Evolutionary conservation across 257 asterid genomes (phyloP), one percentile per base, ranked within the genome.

Genomic region (Solanum pimpinellifolium): DNA sequence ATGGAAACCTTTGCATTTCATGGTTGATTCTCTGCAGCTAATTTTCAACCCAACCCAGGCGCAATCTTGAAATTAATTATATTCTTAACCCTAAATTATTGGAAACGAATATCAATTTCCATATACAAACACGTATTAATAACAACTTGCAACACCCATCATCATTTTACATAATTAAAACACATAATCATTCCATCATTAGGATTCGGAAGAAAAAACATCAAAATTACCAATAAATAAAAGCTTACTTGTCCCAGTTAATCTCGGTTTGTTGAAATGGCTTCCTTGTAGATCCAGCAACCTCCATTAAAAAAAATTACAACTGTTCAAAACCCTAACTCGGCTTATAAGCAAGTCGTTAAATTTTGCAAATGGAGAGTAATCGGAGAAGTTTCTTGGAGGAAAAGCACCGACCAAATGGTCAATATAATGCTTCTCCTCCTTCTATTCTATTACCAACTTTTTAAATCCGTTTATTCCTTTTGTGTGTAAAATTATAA

Each of bases 161-260:
- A 85, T 85, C 21, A 70, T 86, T 49, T 65, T 33, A 59, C 49
- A 27, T 72, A 37, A 6, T 20, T 70, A 20, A 39, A 69, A 47
- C 68, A 52, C 66, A 86, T n/a, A 78, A 46, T 46, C 84, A 46
- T 78, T 46, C 27, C 20, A 78, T 25, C 84, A 78, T 46, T 46
- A 29, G 6, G 41, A 29, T 78, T 11, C 16, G 16, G 1, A 16
- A n/a, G 8, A 78, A 75, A 39, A 52, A 52, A 4, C 5, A 77
- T 46, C 15, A 78, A 78, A 25, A 78, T 46, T 60, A 78, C 18
- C 60, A 33, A 11, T 1, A 72, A 83, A 60, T 29, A 60, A 60
- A 39, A 86, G 87, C 95, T 93, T 90, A 96, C 99, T 94, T 92
- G 92, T 95, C 98, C 99, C 98, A 96, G 41, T 93, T 94, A 86